A percentile compares a stretch with the other conserved stretches of the same genome.
These are phyloP conservation scores for Fusarium equiseti DNA, from an alignment of 2,329 filamentous ascomycete species.

Conservation along the genomic window DNA sequence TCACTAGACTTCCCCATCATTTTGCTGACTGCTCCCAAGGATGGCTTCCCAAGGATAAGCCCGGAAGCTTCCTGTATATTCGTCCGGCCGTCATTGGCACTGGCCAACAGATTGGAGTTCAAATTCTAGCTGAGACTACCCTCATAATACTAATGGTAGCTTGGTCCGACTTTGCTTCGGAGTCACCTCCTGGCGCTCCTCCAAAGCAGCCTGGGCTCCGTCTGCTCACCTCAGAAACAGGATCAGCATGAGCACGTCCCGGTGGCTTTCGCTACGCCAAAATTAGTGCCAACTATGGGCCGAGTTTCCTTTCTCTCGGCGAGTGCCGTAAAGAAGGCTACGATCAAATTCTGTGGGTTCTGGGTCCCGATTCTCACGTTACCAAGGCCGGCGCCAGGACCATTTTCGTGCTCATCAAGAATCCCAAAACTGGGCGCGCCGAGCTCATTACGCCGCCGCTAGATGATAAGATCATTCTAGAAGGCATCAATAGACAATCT, in stretches of 20 bases:
- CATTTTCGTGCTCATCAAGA: background rate
- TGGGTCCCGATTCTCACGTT: rapidly evolving
- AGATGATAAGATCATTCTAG: background rate
- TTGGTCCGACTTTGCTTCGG: background rate
- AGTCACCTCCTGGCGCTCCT: background rate
- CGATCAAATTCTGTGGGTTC: background rate
- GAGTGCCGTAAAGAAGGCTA: background rate
- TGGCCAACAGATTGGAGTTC: background rate
- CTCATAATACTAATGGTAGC: background rate
- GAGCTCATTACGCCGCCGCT: rapidly evolving
- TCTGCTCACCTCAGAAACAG: background rate
- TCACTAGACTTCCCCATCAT: too few species aligned
- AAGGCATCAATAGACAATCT: background rate
- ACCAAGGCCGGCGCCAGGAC: slow-evolving; percentile 5
- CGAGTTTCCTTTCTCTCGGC: background rate
- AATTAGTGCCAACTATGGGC: background rate
- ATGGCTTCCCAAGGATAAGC: background rate
- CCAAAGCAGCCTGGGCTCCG: background rate
- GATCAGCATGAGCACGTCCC: background rate
- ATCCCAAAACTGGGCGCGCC: background rate
- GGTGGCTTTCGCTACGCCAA: background rate
- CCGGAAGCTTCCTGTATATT: background rate
- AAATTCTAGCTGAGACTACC: background rate
- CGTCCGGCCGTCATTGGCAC: background rate
- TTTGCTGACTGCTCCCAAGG: background rate